Evolutionary conservation across 2,329 filamentous ascomycete species (phyloP).

Genomic region (Cordyceps militaris): DNA sequence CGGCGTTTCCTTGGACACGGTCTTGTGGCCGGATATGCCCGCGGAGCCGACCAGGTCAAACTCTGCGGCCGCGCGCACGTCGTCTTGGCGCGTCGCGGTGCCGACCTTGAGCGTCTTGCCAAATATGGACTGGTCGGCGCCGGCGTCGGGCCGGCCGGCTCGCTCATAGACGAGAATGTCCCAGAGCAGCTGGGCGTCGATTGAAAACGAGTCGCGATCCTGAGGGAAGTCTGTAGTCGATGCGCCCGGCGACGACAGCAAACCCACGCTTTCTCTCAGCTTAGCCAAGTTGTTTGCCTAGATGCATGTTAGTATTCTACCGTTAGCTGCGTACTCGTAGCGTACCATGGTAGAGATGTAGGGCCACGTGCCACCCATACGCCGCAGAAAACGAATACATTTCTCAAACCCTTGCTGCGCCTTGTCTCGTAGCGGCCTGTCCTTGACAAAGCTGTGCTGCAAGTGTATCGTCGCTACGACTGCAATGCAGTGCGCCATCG

Average conservation of each 20-base stretch:
- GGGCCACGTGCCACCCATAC: conserved; percentile 21
- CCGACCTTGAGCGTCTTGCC: conserved; percentile 13
- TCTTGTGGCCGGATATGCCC: conserved; percentile 31
- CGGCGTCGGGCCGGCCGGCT: conserved; percentile 21
- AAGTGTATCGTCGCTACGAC: conserved; percentile 47
- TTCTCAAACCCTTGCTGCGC: conserved; percentile 22
- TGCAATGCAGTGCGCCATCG: conserved; percentile 38
- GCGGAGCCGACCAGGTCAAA: conserved; percentile 31
- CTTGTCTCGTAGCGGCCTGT: conserved; percentile 17
- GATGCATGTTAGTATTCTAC: neutral
- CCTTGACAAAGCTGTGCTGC: conserved; percentile 42
- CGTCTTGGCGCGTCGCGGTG: neutral
- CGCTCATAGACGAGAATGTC: conserved; percentile 30
- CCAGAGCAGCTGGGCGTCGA: conserved; percentile 29
- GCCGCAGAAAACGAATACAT: conserved; percentile 20
- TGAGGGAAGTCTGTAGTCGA: neutral
- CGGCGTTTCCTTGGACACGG: conserved; percentile 27
- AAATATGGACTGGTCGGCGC: conserved; percentile 20
- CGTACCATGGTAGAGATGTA: conserved; percentile 20
- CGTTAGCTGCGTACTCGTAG: neutral
- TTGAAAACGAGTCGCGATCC: conserved; percentile 19
- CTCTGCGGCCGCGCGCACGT: conserved; percentile 20
- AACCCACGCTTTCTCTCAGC: conserved; percentile 26
- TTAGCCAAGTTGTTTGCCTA: conserved; percentile 23
- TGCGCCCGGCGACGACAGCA: neutral